Conservation (phyloP, 805 yeast species). For the Starmerella bombicola region DNA sequence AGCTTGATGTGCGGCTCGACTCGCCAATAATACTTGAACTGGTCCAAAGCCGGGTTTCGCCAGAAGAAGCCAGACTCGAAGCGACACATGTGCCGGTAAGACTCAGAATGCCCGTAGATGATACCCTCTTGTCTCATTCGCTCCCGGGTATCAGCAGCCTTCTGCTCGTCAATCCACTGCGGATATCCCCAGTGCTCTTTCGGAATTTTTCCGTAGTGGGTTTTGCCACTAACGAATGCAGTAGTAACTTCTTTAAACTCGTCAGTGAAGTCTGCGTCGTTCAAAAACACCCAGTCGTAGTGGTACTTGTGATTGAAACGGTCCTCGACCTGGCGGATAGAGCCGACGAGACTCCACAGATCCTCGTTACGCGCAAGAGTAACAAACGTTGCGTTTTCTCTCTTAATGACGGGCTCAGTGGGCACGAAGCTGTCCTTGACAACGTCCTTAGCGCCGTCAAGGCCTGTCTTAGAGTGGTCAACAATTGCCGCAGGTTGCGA, state of each 20-base stretch:
- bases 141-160: slow-evolving; percentile 52
- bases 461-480: not conserved
- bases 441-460: not conserved
- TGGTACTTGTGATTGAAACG: slow-evolving; percentile 62
- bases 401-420: slow-evolving; percentile 10
- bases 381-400: slow-evolving; percentile 36
- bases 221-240: slow-evolving; percentile 49
- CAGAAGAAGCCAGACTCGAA: slow-evolving; percentile 77
- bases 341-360: slow-evolving; percentile 41
- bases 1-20: slow-evolving; percentile 73
- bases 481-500: not conserved
- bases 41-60: slow-evolving; percentile 50
- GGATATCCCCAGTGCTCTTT: slow-evolving; percentile 82
- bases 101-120: slow-evolving; percentile 61
- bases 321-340: slow-evolving; percentile 63
- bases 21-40: slow-evolving; percentile 85
- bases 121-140: slow-evolving; percentile 42
- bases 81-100: slow-evolving; percentile 86
- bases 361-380: slow-evolving; percentile 62
- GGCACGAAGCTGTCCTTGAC: slow-evolving; percentile 1
- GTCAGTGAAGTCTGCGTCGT: slow-evolving; percentile 62
- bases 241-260: slow-evolving; percentile 50
- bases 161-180: slow-evolving; percentile 57
- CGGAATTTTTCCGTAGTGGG: slow-evolving; percentile 62
- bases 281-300: slow-evolving; percentile 88